Evolutionary conservation across 2,329 filamentous ascomycete genomes (phyloP).

Genomic region (Lachnellula arida): DNA sequence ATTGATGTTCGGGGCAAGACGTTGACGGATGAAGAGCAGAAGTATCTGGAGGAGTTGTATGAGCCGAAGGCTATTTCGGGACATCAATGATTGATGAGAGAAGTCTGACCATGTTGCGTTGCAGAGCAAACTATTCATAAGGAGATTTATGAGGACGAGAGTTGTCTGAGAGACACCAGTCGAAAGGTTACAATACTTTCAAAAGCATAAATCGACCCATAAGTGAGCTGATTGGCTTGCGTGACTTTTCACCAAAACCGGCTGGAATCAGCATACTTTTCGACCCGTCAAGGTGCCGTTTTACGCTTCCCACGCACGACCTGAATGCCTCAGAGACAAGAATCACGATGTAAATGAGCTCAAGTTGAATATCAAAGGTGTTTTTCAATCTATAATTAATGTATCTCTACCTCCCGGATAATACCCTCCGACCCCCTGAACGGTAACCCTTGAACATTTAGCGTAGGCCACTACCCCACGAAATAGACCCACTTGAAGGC

Average conservation of each 20-base stretch:
- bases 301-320: background rate
- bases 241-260: background rate
- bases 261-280: slow-evolving; percentile 38
- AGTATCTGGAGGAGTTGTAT: slow-evolving; percentile 51
- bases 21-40: slow-evolving; percentile 47
- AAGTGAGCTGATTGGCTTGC: background rate
- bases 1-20: slow-evolving; percentile 36
- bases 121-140: too few species aligned
- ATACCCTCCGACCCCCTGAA: too few species aligned
- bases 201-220: background rate
- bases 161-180: background rate
- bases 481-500: background rate
- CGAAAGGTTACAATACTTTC: background rate
- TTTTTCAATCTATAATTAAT: too few species aligned
- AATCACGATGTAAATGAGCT: background rate
- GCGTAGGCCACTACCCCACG: too few species aligned
- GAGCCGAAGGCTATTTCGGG: slow-evolving; percentile 38
- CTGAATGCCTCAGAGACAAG: background rate
- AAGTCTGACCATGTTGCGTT: too few species aligned
- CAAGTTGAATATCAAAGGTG: background rate
- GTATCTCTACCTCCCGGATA: too few species aligned
- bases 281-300: background rate
- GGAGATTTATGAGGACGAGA: too few species aligned
- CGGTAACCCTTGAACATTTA: too few species aligned
- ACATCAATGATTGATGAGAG: slow-evolving; percentile 15